Evolutionary conservation across 805 yeast genomes (phyloP).

Genomic region (Citeromyces matritensis): DNA sequence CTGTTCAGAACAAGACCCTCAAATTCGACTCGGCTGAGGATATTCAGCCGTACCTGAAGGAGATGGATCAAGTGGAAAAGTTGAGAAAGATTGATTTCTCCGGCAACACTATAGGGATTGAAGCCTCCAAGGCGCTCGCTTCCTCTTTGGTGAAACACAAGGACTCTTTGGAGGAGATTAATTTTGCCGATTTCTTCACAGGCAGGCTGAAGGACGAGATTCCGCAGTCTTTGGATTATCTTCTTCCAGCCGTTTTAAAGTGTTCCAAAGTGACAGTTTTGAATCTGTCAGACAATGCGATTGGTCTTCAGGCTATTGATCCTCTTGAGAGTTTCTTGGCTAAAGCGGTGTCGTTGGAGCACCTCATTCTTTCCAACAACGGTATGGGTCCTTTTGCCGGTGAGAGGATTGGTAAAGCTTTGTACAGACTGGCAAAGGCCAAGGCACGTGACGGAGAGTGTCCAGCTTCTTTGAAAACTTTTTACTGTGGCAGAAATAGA

Average conservation of each 20-base stretch:
- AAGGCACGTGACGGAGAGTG: conserved; percentile 32
- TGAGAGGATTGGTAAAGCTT: conserved; percentile 79
- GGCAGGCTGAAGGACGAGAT: conserved; percentile 92
- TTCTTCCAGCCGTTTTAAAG: conserved; percentile 59
- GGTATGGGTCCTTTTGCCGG: conserved; percentile 99
- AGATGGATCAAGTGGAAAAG: conserved; percentile 22
- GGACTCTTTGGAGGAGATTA: conserved; percentile 41
- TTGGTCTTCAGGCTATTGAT: conserved; percentile 90
- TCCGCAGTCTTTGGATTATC: conserved; percentile 60
- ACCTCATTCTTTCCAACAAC: conserved; percentile 80
- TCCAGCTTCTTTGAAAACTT: conserved; percentile 52
- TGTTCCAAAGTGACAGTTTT: conserved; percentile 58
- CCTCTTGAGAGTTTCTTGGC: conserved; percentile 70
- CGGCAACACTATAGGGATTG: conserved; percentile 92
- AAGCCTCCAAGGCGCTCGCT: conserved; percentile 65
- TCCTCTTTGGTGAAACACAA: conserved; percentile 25
- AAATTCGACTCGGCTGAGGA: conserved; percentile 65
- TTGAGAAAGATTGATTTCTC: conserved; percentile 59
- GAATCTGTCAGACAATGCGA: conserved; percentile 88
- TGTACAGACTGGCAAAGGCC: conserved; percentile 53
- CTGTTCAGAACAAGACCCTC: conserved; percentile 60
- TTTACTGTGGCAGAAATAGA: conserved; percentile 94
- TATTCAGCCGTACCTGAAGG: conserved; percentile 53
- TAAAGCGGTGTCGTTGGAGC: conserved; percentile 67
- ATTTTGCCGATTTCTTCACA: conserved; percentile 88